phyloP scores from a whole-genome alignment of 2,329 filamentous ascomycete genomes.

The Orbilia ellipsospora region DNA sequence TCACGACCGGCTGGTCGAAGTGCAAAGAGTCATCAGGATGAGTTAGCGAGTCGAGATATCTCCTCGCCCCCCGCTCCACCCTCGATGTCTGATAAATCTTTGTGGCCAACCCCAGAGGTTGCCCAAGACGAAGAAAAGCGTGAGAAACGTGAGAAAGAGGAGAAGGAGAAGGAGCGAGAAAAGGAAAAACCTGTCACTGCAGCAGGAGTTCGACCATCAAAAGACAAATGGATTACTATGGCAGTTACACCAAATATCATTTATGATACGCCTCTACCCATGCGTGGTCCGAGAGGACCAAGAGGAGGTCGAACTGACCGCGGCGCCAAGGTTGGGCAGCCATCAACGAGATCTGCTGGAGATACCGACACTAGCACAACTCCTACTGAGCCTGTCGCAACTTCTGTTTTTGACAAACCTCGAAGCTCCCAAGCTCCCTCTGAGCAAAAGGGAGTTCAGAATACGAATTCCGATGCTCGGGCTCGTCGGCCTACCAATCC shows the following conservation, averaged over 20 bases:
- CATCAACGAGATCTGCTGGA: constrained; percentile 62
- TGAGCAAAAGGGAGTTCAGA: constrained; percentile 43
- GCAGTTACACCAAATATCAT: constrained; percentile 84
- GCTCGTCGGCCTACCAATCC: constrained; percentile 37
- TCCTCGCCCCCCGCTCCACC: constrained; percentile 66
- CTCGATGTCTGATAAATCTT: constrained; percentile 78
- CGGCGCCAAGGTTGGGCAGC: constrained; percentile 64
- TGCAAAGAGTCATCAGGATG: constrained; percentile 54
- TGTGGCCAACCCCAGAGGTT: constrained; percentile 91
- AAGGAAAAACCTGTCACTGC: constrained; percentile 71
- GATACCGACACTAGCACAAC: constrained; percentile 59
- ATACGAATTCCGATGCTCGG: constrained; percentile 18
- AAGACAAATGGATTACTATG: constrained; percentile 86
- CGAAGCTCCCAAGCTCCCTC: constrained; percentile 35
- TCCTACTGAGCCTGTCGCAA: constrained; percentile 21
- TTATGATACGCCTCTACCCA: constrained; percentile 85
- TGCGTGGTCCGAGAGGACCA: constrained; percentile 63
- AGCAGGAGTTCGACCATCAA: constrained; percentile 70
- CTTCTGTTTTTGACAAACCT: constrained; percentile 33
- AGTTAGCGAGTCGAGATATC: constrained; percentile 59
- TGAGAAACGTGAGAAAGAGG: constrained; percentile 66
- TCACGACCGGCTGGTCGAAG: constrained; percentile 34
- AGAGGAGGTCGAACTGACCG: constrained; percentile 70
- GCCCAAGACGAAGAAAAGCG: constrained; percentile 80
- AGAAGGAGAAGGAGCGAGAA: constrained; percentile 71